Evolutionary conservation across 192 early-diverging fungal species (phyloP).

Genomic region (Chytriomyces sp.): DNA sequence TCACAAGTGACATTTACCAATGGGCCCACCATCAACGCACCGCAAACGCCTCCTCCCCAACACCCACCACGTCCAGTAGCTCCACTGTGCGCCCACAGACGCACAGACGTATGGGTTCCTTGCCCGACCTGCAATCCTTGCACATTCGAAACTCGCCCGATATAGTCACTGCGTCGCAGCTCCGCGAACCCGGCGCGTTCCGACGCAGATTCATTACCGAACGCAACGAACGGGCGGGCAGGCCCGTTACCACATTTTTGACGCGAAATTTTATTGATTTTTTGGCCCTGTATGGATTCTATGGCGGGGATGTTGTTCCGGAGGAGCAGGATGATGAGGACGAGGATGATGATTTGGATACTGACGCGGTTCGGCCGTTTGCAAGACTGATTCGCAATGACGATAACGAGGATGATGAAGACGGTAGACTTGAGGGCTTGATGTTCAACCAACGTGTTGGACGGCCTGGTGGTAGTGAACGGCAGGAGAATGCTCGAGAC

Average conservation of each 20-base stretch:
- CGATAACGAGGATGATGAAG: conserved; percentile 68
- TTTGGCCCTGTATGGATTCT: conserved; percentile 88
- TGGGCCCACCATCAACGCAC: conserved; percentile 66
- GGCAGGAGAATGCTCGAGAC: neutral
- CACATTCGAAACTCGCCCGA: conserved; percentile 14
- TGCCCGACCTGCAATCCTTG: conserved; percentile 40
- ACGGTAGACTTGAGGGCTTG: neutral
- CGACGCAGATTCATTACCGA: conserved; percentile 81
- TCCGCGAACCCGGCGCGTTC: conserved; percentile 84
- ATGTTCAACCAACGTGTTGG: too few relatives aligned
- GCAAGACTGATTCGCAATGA: too few relatives aligned
- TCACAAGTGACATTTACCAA: conserved; percentile 88
- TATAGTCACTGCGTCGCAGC: conserved; percentile 47
- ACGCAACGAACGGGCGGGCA: conserved; percentile 69
- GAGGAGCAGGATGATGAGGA: conserved; percentile 63
- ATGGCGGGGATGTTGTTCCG: conserved; percentile 89
- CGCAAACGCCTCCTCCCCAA: conserved; percentile 40
- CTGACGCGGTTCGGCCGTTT: too few relatives aligned
- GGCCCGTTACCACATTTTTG: conserved; percentile 63
- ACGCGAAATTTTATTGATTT: conserved; percentile 96
- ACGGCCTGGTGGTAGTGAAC: neutral
- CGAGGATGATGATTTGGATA: conserved; percentile 48
- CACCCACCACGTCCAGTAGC: conserved; percentile 44
- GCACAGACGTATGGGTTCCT: conserved; percentile 42
- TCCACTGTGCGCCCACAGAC: neutral